phyloP scores from a whole-genome alignment of 345 rosid species.

The Microthlaspi erraticum region DNA sequence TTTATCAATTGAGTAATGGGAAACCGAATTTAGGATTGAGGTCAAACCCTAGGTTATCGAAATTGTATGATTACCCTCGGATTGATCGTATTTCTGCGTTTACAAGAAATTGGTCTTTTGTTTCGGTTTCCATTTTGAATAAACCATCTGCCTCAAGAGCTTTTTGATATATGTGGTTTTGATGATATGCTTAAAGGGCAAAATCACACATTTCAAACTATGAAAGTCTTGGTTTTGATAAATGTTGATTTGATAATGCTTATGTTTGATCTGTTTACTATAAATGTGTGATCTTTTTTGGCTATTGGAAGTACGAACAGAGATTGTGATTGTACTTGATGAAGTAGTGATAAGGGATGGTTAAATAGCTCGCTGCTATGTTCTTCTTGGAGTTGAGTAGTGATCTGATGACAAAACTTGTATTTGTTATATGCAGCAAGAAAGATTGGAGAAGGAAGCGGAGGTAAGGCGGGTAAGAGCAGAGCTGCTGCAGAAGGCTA shows the following conservation, averaged over 20 bases:
- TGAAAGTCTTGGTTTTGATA: too few relatives aligned
- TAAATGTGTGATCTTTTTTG: not conserved
- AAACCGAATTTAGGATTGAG: not conserved
- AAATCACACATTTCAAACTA: too few relatives aligned
- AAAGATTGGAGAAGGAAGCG: constrained; percentile 65
- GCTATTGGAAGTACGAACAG: not conserved
- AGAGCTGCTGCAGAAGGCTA: constrained; percentile 57
- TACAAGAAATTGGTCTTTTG: not conserved
- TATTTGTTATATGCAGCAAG: constrained; percentile 47
- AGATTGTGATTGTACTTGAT: not conserved
- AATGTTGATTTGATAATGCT: not conserved
- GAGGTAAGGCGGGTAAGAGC: constrained; percentile 63
- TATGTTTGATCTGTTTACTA: constrained; percentile 8
- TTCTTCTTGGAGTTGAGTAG: not conserved
- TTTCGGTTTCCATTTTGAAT: not conserved
- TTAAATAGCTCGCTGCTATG: not conserved
- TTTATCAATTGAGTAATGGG: not conserved
- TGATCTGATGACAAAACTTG: not conserved
- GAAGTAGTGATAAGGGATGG: not conserved
- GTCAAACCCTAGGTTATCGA: constrained; percentile 45
- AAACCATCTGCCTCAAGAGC: not conserved
- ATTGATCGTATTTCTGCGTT: not conserved
- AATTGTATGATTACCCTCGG: not conserved
- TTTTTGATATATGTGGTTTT: not conserved
- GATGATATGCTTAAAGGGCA: too few relatives aligned